These are phyloP conservation scores for Kuraishia piskuri DNA, from an alignment of 805 yeast genomes.

Conservation along the genomic window DNA sequence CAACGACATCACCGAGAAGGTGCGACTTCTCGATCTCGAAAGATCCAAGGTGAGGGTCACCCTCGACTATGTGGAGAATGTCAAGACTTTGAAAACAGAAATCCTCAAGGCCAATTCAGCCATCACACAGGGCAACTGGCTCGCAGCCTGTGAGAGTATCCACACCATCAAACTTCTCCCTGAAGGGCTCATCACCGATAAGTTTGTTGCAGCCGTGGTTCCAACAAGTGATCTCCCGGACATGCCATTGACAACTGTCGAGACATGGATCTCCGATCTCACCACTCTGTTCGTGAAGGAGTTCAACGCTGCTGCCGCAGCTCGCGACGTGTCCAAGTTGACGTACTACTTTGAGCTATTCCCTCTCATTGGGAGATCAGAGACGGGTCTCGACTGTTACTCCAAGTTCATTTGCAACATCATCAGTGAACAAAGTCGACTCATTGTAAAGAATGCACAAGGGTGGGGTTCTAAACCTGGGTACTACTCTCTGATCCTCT, in stretches of 20 bases:
- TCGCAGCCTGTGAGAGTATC: constrained; percentile 68
- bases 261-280: constrained; percentile 51
- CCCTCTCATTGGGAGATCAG: constrained; percentile 72
- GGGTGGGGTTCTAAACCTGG: constrained; percentile 31
- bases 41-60: constrained; percentile 55
- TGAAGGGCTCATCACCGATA: constrained; percentile 41
- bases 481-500: constrained; percentile 49
- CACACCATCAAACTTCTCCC: constrained; percentile 46
- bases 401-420: constrained; percentile 81
- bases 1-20: constrained; percentile 55
- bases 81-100: constrained; percentile 56
- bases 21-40: constrained; percentile 63
- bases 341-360: constrained; percentile 79
- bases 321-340: constrained; percentile 56
- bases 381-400: constrained; percentile 69
- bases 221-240: constrained; percentile 87
- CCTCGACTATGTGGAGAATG: constrained; percentile 53
- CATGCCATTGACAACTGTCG: constrained; percentile 50
- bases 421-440: constrained; percentile 70
- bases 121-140: constrained; percentile 62
- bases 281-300: constrained; percentile 47
- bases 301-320: constrained; percentile 63
- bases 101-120: constrained; percentile 62
- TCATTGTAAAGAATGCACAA: constrained; percentile 42
- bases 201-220: constrained; percentile 70